Evolutionary conservation across 305 asterid species (phyloP).

Genomic region (Withania somnifera): DNA sequence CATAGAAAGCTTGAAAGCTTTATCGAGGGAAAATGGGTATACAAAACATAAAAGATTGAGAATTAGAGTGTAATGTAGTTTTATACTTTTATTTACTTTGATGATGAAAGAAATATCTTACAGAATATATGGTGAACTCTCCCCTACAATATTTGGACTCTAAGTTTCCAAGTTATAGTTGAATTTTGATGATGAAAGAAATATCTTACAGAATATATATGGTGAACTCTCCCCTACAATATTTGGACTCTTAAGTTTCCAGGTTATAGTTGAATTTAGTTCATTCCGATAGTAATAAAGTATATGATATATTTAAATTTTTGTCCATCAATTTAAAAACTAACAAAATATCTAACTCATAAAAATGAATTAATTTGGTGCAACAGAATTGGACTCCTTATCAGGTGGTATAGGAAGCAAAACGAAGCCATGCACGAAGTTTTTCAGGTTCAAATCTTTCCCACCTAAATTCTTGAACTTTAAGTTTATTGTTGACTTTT

Average conservation of each 20-base stretch:
- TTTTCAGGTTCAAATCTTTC: conserved; percentile 96
- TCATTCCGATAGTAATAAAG: background rate
- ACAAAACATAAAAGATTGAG: background rate
- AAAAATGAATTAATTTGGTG: conserved; percentile 65
- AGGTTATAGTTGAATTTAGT: background rate
- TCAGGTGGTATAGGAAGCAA: conserved; percentile 99
- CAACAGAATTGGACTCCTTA: conserved; percentile 80
- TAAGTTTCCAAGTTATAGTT: background rate
- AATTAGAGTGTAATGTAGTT: background rate
- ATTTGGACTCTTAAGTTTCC: background rate
- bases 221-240: background rate
- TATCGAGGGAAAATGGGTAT: background rate
- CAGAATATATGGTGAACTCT: background rate
- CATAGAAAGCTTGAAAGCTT: background rate
- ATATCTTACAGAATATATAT: background rate
- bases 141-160: background rate
- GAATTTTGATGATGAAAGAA: background rate
- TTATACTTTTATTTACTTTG: background rate
- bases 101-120: background rate
- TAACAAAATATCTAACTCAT: conserved; percentile 35
- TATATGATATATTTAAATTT: background rate
- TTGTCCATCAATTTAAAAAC: background rate
- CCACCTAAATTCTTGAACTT: conserved; percentile 26
- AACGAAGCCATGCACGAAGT: conserved; percentile 99
- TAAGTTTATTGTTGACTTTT: background rate